A percentile compares a stretch with the other conserved stretches of the same genome.
These are phyloP conservation scores for Penicillium concentricum DNA, from an alignment of 2,329 filamentous ascomycete species.

Conservation along the genomic window DNA sequence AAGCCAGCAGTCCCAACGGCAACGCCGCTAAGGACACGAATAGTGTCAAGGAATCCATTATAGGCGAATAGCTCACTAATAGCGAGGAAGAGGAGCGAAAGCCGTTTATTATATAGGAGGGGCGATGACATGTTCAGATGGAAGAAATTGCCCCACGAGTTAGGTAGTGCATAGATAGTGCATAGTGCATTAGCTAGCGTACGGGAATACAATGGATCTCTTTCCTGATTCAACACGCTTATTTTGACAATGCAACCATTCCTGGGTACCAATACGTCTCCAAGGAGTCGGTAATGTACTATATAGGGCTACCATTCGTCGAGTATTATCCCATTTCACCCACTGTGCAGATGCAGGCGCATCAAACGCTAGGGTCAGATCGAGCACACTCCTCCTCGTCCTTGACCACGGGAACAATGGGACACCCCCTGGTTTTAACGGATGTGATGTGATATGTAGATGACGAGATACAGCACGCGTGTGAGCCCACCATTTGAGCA, in stretches of 20 bases:
- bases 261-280: not conserved
- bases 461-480: not conserved
- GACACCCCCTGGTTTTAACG: not conserved
- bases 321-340: not conserved
- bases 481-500: not conserved
- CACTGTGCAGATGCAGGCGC: not conserved
- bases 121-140: not conserved
- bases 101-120: not conserved
- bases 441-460: conserved; percentile 4
- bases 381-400: not conserved
- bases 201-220: not conserved
- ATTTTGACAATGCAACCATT: not conserved
- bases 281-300: not conserved
- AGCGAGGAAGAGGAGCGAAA: not conserved
- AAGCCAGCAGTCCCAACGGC: not conserved
- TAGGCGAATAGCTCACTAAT: not conserved
- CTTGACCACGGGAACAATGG: not conserved
- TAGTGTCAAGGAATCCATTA: conserved; percentile 9
- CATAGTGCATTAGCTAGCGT: not conserved
- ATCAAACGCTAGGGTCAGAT: not conserved
- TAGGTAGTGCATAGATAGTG: not conserved
- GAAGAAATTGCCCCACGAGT: not conserved
- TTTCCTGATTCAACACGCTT: not conserved
- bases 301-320: not conserved
- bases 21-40: not conserved